Evolutionary conservation across 2,329 filamentous ascomycete species (phyloP).

Genomic region (Tolypocladium sp.): DNA sequence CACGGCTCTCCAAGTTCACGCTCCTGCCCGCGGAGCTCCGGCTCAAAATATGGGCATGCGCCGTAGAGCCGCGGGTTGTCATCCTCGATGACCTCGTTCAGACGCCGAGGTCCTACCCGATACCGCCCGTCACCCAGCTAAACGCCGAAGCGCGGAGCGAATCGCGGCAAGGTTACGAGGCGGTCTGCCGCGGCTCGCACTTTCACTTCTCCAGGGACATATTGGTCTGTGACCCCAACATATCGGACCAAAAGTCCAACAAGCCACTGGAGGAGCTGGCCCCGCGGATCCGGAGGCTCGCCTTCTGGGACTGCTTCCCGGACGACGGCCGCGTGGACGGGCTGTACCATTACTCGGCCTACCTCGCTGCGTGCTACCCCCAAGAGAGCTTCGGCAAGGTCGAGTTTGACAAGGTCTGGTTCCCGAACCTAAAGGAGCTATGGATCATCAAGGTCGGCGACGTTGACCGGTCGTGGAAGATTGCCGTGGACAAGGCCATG

Average conservation of each 20-base stretch:
- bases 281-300: conserved; percentile 21
- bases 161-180: conserved; percentile 24
- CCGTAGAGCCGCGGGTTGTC: conserved; percentile 25
- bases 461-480: conserved; percentile 25
- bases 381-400: conserved; percentile 20
- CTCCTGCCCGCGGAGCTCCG: conserved; percentile 26
- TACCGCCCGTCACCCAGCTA: conserved; percentile 26
- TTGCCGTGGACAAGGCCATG: conserved; percentile 20
- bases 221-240: conserved; percentile 26
- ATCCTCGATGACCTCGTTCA: conserved; percentile 25
- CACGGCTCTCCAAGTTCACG: conserved; percentile 11
- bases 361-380: conserved; percentile 22
- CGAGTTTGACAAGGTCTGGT: conserved; percentile 27
- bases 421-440: conserved; percentile 26
- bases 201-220: conserved; percentile 27
- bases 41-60: conserved; percentile 27
- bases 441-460: conserved; percentile 31
- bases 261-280: conserved; percentile 23
- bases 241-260: conserved; percentile 21
- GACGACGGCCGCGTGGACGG: conserved; percentile 26
- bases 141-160: conserved; percentile 24
- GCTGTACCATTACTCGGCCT: conserved; percentile 23
- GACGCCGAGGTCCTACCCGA: conserved; percentile 18
- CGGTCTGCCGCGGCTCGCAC: conserved; percentile 23
- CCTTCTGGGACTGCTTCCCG: conserved; percentile 30